Evolutionary conservation across 352 stramenopile species (phyloP), one percentile per base, ranked within the genome.

Genomic region (Phytophthora citrophthora): DNA sequence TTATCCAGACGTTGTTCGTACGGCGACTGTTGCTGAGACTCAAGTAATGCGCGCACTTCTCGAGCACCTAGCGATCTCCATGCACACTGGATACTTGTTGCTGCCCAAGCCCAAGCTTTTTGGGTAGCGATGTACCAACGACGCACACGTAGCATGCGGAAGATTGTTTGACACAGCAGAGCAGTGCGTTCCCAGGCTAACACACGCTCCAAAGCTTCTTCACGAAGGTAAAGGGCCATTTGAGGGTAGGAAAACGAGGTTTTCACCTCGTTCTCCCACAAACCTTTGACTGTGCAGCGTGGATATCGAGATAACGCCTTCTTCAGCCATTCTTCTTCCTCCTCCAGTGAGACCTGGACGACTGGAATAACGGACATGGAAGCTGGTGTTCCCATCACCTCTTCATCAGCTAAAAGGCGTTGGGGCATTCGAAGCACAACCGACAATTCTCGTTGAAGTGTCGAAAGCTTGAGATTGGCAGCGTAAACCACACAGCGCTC

Each of bases 1-100:
- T 79, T 73, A 50, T 92, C 85, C 39, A 77, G 77, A 18, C 76
- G 67, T 64, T 94, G 81, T 31, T 93, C 83, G 53, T 91, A 95
- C 46, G 77, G 66, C 9, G 83, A 87, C 23, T 68, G 68, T 54
- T 87, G 83, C 68, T 95, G 83, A 52, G 73, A 84, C 24, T 78
- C 60, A 15, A 91, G 68, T 12, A 86, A 54, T 1, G 71, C 64
- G 18, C 66, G 65, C 12, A 59, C 6, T 47, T 81, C 77, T 4
- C 75, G 59, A 12, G 79, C 87, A 12, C 46, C 55, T 18, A 64
- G 61, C 1, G 69, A 70, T 8, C 83, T 70, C 76, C 79, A 92
- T 26, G 72, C 72, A 32, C 87, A 83, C 50, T 94, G 87, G 16
- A 93, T 70, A n/a, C 58, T 57, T 0, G 47, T 77, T 18, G 80